phyloP scores from a whole-genome alignment of 805 yeast genomes.

The Komagataella pastoris region DNA sequence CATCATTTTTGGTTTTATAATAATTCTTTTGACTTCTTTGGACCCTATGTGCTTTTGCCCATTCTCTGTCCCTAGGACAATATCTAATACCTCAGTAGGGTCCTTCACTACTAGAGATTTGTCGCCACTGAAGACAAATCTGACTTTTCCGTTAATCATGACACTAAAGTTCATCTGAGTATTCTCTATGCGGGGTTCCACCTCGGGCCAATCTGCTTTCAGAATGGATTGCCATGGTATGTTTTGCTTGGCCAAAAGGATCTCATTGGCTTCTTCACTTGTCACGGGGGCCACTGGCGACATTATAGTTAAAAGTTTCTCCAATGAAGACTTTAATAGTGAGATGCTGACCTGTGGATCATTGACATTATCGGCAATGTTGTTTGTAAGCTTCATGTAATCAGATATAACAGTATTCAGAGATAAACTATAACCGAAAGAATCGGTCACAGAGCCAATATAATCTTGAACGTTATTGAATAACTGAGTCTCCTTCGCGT shows the following conservation, averaged over 20 bases:
- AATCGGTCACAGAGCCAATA: constrained; percentile 35
- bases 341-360: constrained; percentile 20
- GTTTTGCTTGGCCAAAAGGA: constrained; percentile 16
- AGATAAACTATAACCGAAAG: constrained; percentile 45
- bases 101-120: constrained; percentile 16
- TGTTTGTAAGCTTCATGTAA: constrained; percentile 70
- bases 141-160: constrained; percentile 64
- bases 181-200: constrained; percentile 24
- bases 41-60: constrained; percentile 28
- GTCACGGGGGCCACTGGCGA: constrained; percentile 76
- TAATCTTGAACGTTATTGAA: constrained; percentile 44
- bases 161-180: constrained; percentile 33
- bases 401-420: constrained; percentile 83
- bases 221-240: constrained; percentile 36
- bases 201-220: constrained; percentile 51
- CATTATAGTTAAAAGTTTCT: constrained; percentile 44
- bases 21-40: constrained; percentile 34
- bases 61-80: constrained; percentile 17
- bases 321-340: constrained; percentile 33
- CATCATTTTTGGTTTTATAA: constrained; percentile 36
- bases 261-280: constrained; percentile 75
- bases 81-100: constrained; percentile 22
- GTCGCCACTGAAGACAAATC: constrained; percentile 25
- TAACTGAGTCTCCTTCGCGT: constrained; percentile 33
- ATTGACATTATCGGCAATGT: constrained; percentile 25